Evolutionary conservation across 768 basidiomycete genomes (phyloP), one percentile per base, ranked within the genome.

Genomic region (Melanogaster broomeanus): DNA sequence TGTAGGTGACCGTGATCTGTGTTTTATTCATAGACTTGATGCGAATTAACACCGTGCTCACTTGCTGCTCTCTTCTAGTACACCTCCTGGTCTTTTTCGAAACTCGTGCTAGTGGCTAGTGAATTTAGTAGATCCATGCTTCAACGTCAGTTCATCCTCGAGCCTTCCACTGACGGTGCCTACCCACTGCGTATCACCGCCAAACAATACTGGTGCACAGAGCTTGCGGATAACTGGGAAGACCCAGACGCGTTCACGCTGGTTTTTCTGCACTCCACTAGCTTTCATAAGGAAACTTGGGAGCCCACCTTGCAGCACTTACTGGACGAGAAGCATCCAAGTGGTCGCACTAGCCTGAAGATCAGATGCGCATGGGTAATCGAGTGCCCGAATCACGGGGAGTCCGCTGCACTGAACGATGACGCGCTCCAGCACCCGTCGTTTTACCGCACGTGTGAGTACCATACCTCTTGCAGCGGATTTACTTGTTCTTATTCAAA

Each of bases 281-380:
- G 85, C 63, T 88, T 85, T 59, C 85, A 86, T 70, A 87, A 87
- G 63, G 86, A 88, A 68, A 83, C 79, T 3, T 88, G 83, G 84
- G 83, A 85, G 55, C 83, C 86, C 2, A 76, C 79, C 4, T 56
- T 88, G 13, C 72, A 74, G 21, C 70, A 69, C 13, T 56, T 88
- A 21, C 81, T 85, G 44, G 40, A 65, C 0, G 62, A 72, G 34
- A 21, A 25, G n/a, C n/a, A 34, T 24, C 38, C 9, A 16, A 12
- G 10, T 21, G 4, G 12, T 28, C 7, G 22, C 2, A n/a, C 15
- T n/a, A 5, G n/a, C 12, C 42, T 49, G 7, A 66, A 59, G 24
- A 49, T 67, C 50, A 67, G 65, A 51, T 69, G 53, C 37, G 85
- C 83, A 18, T 88, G 85, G 84, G 74, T 76, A 33, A 73, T 88